phyloP scores from a whole-genome alignment of 2,329 filamentous ascomycete genomes.

The Calycina marina region DNA sequence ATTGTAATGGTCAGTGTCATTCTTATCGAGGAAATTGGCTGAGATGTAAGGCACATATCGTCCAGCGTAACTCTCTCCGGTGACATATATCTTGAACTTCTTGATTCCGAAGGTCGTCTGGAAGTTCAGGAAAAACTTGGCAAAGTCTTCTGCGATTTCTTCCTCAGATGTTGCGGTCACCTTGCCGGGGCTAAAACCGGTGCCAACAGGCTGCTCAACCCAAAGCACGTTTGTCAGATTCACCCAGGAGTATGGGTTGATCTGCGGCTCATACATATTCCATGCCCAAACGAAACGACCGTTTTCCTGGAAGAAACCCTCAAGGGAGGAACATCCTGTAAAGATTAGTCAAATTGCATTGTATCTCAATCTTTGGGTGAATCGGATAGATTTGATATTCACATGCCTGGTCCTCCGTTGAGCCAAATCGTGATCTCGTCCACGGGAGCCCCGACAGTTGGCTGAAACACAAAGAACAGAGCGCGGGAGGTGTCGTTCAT shows the following conservation, averaged over 20 bases:
- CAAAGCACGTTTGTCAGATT: conserved; percentile 29
- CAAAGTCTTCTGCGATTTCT: conserved; percentile 30
- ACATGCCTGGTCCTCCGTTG: conserved; percentile 35
- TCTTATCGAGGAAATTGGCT: conserved; percentile 33
- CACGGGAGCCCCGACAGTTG: conserved; percentile 28
- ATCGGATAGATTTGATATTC: no score
- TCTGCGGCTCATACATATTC: conserved; percentile 11
- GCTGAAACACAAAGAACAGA: conserved; percentile 38
- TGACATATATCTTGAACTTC: conserved; percentile 37
- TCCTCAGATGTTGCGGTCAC: conserved; percentile 27
- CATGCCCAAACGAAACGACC: conserved; percentile 22
- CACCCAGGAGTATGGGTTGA: conserved; percentile 22
- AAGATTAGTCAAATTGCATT: conserved; percentile 28
- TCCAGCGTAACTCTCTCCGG: conserved; percentile 39
- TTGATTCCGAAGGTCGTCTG: conserved; percentile 37
- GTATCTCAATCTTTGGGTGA: no score
- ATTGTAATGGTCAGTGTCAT: conserved; percentile 25
- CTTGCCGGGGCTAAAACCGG: conserved; percentile 14
- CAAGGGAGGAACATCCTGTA: conserved; percentile 28
- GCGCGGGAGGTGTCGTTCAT: conserved; percentile 27
- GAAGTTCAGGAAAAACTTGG: conserved; percentile 39
- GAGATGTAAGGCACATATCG: conserved; percentile 43
- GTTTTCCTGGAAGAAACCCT: conserved; percentile 24
- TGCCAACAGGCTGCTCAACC: conserved; percentile 32
- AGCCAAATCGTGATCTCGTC: conserved; percentile 32